Evolutionary conservation across 1,284 basidiomycete genomes (phyloP).

Genomic region (Abortiporus biennis): DNA sequence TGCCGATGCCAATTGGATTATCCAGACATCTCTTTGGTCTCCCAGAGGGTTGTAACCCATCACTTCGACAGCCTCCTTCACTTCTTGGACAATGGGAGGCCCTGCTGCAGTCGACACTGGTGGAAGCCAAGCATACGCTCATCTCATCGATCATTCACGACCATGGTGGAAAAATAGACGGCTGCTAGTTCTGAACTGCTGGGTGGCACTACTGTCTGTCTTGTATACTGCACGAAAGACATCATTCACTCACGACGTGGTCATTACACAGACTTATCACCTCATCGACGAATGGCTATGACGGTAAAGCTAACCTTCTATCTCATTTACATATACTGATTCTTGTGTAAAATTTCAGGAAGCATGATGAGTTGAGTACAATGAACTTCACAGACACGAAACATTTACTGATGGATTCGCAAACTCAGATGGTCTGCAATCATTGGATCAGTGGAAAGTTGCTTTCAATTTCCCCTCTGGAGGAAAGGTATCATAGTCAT

Average conservation of each 20-base stretch:
- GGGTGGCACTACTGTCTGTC: slow-evolving; percentile 57
- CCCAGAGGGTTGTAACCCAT: too few relatives aligned
- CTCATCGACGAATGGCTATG: slow-evolving; percentile 69
- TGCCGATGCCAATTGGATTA: too few relatives aligned
- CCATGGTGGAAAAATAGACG: slow-evolving; percentile 27
- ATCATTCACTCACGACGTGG: not conserved
- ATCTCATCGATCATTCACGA: slow-evolving; percentile 19
- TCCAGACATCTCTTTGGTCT: too few relatives aligned
- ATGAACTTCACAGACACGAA: not conserved
- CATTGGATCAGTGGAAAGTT: slow-evolving; percentile 50
- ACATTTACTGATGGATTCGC: not conserved
- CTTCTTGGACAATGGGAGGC: slow-evolving; percentile 25
- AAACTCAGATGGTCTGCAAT: slow-evolving; percentile 51
- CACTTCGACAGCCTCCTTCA: too few relatives aligned
- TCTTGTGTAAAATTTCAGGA: slow-evolving; percentile 19
- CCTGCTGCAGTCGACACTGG: slow-evolving; percentile 19
- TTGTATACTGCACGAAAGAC: not conserved
- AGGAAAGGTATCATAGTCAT: slow-evolving; percentile 27
- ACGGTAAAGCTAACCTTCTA: slow-evolving; percentile 27
- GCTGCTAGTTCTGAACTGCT: slow-evolving; percentile 52
- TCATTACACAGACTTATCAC: slow-evolving; percentile 51
- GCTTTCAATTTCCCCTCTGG: slow-evolving; percentile 52
- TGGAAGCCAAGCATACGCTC: slow-evolving; percentile 16
- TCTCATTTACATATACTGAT: not conserved
- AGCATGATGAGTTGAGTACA: slow-evolving; percentile 57